Conservation (phyloP, 129 eudicot genomes). For the Lonicera japonica region DNA sequence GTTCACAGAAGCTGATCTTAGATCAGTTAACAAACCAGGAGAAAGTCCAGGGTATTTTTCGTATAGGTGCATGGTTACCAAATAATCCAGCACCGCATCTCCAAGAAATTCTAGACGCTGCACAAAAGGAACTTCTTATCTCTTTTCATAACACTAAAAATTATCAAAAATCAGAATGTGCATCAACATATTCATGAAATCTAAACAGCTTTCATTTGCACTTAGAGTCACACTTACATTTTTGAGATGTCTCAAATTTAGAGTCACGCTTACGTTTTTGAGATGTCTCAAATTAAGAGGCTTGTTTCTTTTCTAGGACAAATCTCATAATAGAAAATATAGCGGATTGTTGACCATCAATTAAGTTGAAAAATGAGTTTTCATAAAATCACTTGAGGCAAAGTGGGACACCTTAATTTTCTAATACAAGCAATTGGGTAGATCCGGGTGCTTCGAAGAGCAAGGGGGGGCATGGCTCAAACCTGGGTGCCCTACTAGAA, state of each 20-base stretch:
- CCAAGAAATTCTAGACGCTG: conserved; percentile 93
- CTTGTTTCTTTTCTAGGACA: not conserved
- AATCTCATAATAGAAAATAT: no score
- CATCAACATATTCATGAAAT: not conserved
- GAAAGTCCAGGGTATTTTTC: conserved; percentile 59
- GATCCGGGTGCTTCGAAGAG: no score
- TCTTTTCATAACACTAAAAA: not conserved
- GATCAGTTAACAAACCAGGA: conserved; percentile 75
- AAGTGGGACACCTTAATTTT: not conserved
- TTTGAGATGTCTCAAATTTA: not conserved
- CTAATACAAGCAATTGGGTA: not conserved
- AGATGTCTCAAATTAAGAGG: no score
- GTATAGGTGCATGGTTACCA: conserved; percentile 56
- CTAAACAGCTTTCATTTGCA: not conserved
- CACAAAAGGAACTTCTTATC: not conserved
- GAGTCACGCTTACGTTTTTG: not conserved
- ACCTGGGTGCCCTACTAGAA: no score
- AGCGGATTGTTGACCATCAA: no score
- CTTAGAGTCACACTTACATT: not conserved
- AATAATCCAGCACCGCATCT: conserved; percentile 76
- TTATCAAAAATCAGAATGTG: not conserved
- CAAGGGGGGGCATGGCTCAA: no score
- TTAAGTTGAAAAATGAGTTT: no score
- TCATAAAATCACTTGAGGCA: no score
- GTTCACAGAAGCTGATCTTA: conserved; percentile 87